Conservation (phyloP, 306 rosid genomes). For the Betula pendula region DNA sequence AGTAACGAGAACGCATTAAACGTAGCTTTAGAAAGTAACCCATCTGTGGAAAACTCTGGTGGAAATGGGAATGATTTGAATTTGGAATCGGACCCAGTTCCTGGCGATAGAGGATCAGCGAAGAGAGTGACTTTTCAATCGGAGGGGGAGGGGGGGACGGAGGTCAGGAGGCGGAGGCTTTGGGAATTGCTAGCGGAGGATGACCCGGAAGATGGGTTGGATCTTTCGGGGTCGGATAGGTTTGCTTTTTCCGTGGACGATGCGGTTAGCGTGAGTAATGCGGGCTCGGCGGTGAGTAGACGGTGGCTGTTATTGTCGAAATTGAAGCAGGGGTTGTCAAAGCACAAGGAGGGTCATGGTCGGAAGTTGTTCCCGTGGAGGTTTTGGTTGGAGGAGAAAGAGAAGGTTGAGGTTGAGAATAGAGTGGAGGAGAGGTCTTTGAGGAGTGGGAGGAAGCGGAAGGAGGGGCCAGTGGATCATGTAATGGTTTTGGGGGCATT, state of each 20-base stretch:
- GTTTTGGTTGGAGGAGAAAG: conserved; percentile 66
- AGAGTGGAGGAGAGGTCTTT: conserved; percentile 50
- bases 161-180: conserved; percentile 63
- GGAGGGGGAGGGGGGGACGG: conserved; percentile 31
- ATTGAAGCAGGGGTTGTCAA: conserved; percentile 73
- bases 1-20: conserved; percentile 21
- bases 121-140: conserved; percentile 61
- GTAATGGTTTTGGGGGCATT: conserved; percentile 71
- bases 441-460: conserved; percentile 54
- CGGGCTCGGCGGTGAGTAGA: conserved; percentile 71
- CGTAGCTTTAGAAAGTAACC: conserved; percentile 30
- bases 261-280: conserved; percentile 75
- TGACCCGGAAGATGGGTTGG: conserved; percentile 75
- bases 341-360: conserved; percentile 71
- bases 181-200: conserved; percentile 87
- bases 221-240: conserved; percentile 92
- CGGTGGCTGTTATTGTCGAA: conserved; percentile 76
- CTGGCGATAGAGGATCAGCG: conserved; percentile 35
- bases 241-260: conserved; percentile 92
- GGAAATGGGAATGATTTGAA: conserved; percentile 27
- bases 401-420: conserved; percentile 61
- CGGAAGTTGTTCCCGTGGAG: conserved; percentile 61
- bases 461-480: conserved; percentile 82
- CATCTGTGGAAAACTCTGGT: conserved; percentile 13
- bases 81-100: conserved; percentile 13